A percentile compares a stretch with the other conserved stretches of the same genome.
These are phyloP conservation scores for Aquilaria yunnanensis DNA, from an alignment of 345 rosid species.

Conservation along the genomic window DNA sequence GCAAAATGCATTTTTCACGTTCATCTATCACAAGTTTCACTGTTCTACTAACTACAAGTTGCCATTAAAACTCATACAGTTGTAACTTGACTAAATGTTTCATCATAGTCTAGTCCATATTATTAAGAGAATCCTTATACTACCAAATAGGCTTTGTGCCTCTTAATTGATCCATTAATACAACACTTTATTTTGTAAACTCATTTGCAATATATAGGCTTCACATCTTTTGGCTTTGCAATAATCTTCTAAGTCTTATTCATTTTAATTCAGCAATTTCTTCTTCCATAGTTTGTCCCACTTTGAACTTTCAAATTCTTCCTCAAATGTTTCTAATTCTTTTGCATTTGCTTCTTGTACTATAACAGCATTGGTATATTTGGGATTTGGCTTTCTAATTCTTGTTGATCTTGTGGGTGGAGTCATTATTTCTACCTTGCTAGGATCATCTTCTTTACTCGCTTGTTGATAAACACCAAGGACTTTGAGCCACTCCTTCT, in stretches of 20 bases:
- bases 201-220: background rate
- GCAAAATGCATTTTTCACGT: background rate
- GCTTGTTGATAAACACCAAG: conserved; percentile 8
- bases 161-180: background rate
- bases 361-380: conserved; percentile 3
- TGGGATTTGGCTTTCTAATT: background rate
- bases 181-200: background rate
- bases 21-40: background rate
- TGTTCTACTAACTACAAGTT: background rate
- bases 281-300: background rate
- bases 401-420: background rate
- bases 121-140: background rate
- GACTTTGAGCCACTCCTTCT: background rate
- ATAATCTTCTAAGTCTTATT: background rate
- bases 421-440: background rate
- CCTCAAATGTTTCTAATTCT: background rate
- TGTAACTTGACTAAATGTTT: background rate
- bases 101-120: background rate
- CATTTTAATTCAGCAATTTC: background rate
- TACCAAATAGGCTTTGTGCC: background rate
- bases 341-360: background rate
- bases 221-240: background rate
- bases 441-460: background rate
- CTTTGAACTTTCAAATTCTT: background rate
- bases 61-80: background rate